Conservation (phyloP, 2,329 filamentous ascomycete genomes). For the Bimuria novae-zelandiae region DNA sequence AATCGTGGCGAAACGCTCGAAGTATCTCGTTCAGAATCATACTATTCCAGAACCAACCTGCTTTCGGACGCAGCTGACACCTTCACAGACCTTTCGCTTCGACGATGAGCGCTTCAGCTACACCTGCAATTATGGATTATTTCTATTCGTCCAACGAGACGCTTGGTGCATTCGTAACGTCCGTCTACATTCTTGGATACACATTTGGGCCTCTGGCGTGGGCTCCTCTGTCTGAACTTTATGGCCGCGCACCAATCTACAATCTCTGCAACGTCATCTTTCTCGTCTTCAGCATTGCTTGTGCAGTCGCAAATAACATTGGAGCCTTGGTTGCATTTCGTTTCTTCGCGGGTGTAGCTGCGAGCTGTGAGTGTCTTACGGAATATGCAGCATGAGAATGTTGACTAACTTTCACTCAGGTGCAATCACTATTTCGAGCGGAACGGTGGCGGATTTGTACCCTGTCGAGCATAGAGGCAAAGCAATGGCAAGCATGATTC, state of each 20-base stretch:
- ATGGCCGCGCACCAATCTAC: slow-evolving; percentile 39
- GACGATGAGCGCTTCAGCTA: slow-evolving; percentile 9
- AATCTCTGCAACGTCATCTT: slow-evolving; percentile 61
- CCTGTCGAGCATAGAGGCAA: slow-evolving; percentile 19
- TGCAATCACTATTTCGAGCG: slow-evolving; percentile 27
- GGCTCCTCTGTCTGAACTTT: slow-evolving; percentile 31
- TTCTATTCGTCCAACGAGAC: slow-evolving; percentile 13
- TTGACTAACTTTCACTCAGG: neutral
- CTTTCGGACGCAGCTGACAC: neutral
- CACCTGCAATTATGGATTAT: slow-evolving; percentile 7
- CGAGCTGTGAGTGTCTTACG: slow-evolving; percentile 1
- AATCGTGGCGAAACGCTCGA: neutral
- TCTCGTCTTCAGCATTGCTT: slow-evolving; percentile 64
- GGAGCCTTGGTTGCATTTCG: slow-evolving; percentile 60
- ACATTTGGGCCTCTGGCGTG: slow-evolving; percentile 25
- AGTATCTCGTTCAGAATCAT: too few species aligned
- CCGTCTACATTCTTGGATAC: slow-evolving; percentile 30
- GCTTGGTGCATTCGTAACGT: slow-evolving; percentile 8
- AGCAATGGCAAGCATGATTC: slow-evolving; percentile 22
- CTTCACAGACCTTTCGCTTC: slow-evolving; percentile 6
- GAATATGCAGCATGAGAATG: too few species aligned
- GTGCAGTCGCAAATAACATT: slow-evolving; percentile 60
- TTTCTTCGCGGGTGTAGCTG: slow-evolving; percentile 46
- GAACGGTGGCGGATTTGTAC: slow-evolving; percentile 31
- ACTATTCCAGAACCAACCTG: too few species aligned